Evolutionary conservation across 805 yeast species (phyloP), one percentile per base, ranked within the genome.

Genomic region (Dipodascus geniculatus): DNA sequence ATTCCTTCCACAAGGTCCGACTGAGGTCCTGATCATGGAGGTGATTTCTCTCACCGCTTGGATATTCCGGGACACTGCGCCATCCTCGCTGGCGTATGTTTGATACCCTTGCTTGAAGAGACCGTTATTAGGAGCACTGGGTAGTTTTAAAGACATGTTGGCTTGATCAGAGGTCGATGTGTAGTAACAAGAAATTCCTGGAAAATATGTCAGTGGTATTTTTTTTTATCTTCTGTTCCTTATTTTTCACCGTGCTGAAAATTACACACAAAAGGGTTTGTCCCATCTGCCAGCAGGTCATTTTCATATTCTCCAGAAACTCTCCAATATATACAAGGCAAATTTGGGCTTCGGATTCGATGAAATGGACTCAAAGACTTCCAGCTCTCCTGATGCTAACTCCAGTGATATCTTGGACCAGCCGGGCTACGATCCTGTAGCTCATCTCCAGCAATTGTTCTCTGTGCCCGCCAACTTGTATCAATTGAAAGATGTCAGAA

Each of bases 1-100:
- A 71, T 90, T 93, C 65, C 96, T 80, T 52, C 99, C 99, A 71
- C 95, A 86, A 56, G 99, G 99, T 3, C 99, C 99, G 74, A 93
- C 85, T 11, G 96, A 88, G 1, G 97, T 89, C 55, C 90, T 78
- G 57, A 95, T 88, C 81, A 91, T 89, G 53, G 83, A 79, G 57
- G 96, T 81, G 70, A 93, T 85, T 69, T 93, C 98, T 63, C 96
- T 81, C 57, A 93, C 88, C 1, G 99, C 99, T 63, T 85, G 86
- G 63, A 93, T 89, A 67, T 95, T 93, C 65, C 96, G 81, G 63
- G 80, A 79, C 55, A 91, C 86, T 51, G 96, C 98, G 52, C 99
- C 99, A 71, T 93, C 99, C 28, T 88, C 89, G 67, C 84, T 84
- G 49, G 85, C 77, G 64, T 87, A 84, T 33, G 88, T 79, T 65